Base-by-base conservation (phyloP, 345 rosid species). In the Rhizophora apiculata region DNA sequence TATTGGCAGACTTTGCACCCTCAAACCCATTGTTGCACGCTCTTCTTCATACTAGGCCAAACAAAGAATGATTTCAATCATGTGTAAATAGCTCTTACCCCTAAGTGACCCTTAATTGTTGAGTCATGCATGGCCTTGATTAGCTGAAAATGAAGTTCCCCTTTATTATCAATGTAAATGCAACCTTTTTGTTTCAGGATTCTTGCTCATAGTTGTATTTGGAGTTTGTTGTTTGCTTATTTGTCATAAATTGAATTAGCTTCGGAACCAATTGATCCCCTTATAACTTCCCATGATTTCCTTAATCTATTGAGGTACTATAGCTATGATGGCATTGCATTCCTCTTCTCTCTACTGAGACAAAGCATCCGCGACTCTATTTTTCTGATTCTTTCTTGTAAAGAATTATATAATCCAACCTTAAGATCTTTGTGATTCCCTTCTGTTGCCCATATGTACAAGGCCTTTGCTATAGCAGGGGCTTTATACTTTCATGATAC, bases 391-490 rank as follows among this genome's bases (percentile, higher is more conserved):
- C 22, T 16, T 2, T 30, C n/a, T 8, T 34, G 2, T 61, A 61
- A 15, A 31, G 5, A 18, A 34, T 61, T 1, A 7, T 6, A 9
- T 61, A 61, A 16, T n/a, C 24, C 1, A 18, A 31, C 0, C 24
- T 24, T 5, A 32, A 5, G 1, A 61, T 3, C 15, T 61, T 31
- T 2, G 5, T 32, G 10, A 61, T 3, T 10, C 22, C 7, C 2
- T 31, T 7, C 1, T 61, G 11, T 18, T 61, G 1, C 0, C 1
- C 2, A 7, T 0, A 3, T 0, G 6, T 34, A 6, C 32, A 0
- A 52, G 8, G 8, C 18, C 8, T 20, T 20, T 61, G 24, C 3
- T 32, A 0, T n/a, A 21, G 0, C 32, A 31, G 24, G 24, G 24
- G 24, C 24, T 24, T 24, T 2, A 61, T 6, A 6, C 27, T 34